Conservation (phyloP, 345 rosid species). For the Citrus cavaleriei region DNA sequence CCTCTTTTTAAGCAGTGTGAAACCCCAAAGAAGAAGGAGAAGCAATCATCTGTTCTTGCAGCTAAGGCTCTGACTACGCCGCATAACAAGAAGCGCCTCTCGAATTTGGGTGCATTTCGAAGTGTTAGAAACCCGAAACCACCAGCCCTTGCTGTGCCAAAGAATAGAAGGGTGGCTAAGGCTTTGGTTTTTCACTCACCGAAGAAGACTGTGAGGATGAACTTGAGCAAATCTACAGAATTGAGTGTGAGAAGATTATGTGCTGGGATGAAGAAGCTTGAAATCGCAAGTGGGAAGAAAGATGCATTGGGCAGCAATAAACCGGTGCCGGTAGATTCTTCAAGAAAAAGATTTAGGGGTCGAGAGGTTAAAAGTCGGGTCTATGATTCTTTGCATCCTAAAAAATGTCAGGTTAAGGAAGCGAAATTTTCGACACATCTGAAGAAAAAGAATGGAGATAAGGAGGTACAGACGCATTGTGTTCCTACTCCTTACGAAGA, state of each 20-base stretch:
- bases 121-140: slow-evolving; percentile 63
- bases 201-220: slow-evolving; percentile 48
- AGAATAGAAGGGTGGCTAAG: slow-evolving; percentile 47
- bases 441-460: slow-evolving; percentile 30
- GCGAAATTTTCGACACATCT: slow-evolving; percentile 28
- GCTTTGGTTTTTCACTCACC: slow-evolving; percentile 85
- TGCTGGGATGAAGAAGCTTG: slow-evolving; percentile 67
- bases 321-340: slow-evolving; percentile 27
- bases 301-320: slow-evolving; percentile 24
- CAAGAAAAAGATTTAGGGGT: slow-evolving; percentile 44
- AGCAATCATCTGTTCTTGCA: slow-evolving; percentile 17
- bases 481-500: slow-evolving; percentile 18
- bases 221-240: slow-evolving; percentile 47
- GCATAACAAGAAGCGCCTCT: slow-evolving; percentile 38
- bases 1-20: slow-evolving; percentile 20
- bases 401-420: slow-evolving; percentile 31
- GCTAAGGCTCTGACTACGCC: slow-evolving; percentile 65
- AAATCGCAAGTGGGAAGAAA: slow-evolving; percentile 44
- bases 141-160: slow-evolving; percentile 30
- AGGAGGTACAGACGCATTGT: slow-evolving; percentile 4
- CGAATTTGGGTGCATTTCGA: slow-evolving; percentile 47
- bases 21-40: slow-evolving; percentile 50
- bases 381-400: slow-evolving; percentile 50
- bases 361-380: slow-evolving; percentile 93
- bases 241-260: slow-evolving; percentile 47